Percentiles rank a stretch among this genome's conserved stretches.
These are phyloP conservation scores for Trichophyton rubrum DNA, from an alignment of 2,329 filamentous ascomycete genomes.

Conservation along the genomic window DNA sequence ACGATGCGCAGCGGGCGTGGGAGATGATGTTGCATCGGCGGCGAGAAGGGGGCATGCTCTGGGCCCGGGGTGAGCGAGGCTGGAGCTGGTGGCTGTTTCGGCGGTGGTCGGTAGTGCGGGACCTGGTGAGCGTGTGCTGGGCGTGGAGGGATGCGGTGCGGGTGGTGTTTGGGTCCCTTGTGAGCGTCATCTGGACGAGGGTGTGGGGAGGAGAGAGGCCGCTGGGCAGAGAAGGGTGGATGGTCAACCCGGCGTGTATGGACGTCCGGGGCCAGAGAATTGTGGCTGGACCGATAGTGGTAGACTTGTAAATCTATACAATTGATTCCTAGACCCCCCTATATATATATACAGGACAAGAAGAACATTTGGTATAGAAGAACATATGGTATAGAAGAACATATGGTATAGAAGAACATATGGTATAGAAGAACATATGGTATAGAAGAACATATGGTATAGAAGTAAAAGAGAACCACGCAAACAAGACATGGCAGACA, in stretches of 20 bases:
- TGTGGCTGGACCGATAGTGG: slow-evolving; percentile 22
- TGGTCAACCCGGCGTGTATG: slow-evolving; percentile 49
- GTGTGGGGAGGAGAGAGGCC: slow-evolving; percentile 43
- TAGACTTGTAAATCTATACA: not conserved
- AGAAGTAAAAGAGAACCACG: not conserved
- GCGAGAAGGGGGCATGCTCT: slow-evolving; percentile 17
- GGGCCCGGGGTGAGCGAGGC: slow-evolving; percentile 11
- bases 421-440: not conserved
- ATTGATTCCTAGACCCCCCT: too few relatives aligned
- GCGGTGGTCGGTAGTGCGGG: not conserved
- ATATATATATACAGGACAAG: not conserved
- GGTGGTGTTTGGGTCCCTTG: slow-evolving; percentile 39
- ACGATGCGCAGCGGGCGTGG: slow-evolving; percentile 58
- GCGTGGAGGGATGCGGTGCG: slow-evolving; percentile 41
- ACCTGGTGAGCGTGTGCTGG: slow-evolving; percentile 11
- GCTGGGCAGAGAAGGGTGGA: slow-evolving; percentile 26
- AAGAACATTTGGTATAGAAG: not conserved
- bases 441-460: not conserved
- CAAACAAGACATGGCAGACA: too few relatives aligned
- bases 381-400: too few relatives aligned
- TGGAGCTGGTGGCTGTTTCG: slow-evolving; percentile 10
- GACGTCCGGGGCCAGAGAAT: slow-evolving; percentile 25
- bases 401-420: not conserved
- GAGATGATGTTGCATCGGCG: slow-evolving; percentile 47
- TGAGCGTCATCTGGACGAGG: slow-evolving; percentile 47